phyloP scores from a whole-genome alignment of 2,329 filamentous ascomycete genomes.

The Fusarium buharicum region DNA sequence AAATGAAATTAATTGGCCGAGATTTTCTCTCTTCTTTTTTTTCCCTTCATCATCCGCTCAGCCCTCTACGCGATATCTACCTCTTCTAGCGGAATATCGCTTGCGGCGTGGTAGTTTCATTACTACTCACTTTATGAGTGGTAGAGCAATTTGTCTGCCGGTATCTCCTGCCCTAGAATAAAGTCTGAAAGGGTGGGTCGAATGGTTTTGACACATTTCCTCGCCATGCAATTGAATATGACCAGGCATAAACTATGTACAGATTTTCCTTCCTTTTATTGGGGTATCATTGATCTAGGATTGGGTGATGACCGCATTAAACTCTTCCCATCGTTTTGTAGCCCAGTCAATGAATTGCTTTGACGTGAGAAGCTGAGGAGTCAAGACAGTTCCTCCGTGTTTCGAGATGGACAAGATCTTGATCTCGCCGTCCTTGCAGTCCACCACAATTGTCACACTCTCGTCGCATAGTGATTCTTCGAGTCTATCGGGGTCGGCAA shows the following conservation, averaged over 20 bases:
- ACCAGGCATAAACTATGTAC: neutral
- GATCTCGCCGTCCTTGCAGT: slow-evolving; percentile 63
- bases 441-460: slow-evolving; percentile 83
- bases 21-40: slow-evolving; percentile 47
- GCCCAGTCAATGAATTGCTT: slow-evolving; percentile 60
- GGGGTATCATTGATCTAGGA: slow-evolving; percentile 46
- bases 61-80: slow-evolving; percentile 47
- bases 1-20: slow-evolving; percentile 24
- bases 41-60: slow-evolving; percentile 46
- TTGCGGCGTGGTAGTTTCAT: slow-evolving; percentile 61
- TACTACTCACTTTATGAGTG: slow-evolving; percentile 63
- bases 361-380: slow-evolving; percentile 72
- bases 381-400: slow-evolving; percentile 78
- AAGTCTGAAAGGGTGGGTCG: slow-evolving; percentile 83
- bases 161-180: slow-evolving; percentile 91
- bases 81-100: slow-evolving; percentile 43
- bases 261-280: slow-evolving; percentile 25
- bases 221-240: slow-evolving; percentile 4
- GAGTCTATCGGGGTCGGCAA: slow-evolving; percentile 88
- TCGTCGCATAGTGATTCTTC: slow-evolving; percentile 90
- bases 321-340: slow-evolving; percentile 51
- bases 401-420: slow-evolving; percentile 81
- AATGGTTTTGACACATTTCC: slow-evolving; percentile 76
- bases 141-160: slow-evolving; percentile 74
- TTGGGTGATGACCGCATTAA: slow-evolving; percentile 48